Base-by-base conservation (phyloP, 2,329 filamentous ascomycete genomes). In the Colletotrichum tofieldiae region DNA sequence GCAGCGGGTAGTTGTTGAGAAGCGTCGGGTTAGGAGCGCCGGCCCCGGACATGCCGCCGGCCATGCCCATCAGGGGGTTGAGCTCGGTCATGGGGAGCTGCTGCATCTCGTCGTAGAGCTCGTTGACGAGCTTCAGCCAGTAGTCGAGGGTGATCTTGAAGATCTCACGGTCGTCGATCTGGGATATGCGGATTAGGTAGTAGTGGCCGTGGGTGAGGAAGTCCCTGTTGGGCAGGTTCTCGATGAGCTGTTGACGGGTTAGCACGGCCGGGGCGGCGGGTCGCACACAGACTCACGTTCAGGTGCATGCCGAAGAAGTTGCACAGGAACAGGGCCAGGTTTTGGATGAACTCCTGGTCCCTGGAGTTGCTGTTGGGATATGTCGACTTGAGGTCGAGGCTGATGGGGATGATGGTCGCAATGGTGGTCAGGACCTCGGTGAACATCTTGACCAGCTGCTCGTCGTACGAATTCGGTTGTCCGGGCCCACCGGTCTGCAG, bases 131-230 rank as follows among this genome's bases (percentile, higher is more conserved):
- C 84, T 98, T 98, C 47, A 97, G 96, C 96, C 96, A 99, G 86
- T 99, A 99, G 82, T 99, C 97, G 74, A 99, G 87, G 81, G 94
- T 97, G 79, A 99, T 99, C 88, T 99, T 99, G 90, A 99, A 99
- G 75, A 99, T 98, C 82, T 99, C 96, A 66, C 96, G 93, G 80
- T 99, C 97, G 77, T 99, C 96, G 76, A 99, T 99, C 84, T 99
- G 95, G 59, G 95, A 98, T 82, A 99, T 98, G 74, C 96, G 93
- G 79, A 99, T 98, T 18, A 99, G 91, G 83, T 99, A 99, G 84
- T 97, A 98, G 83, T 99, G 96, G 23, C 94, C 96, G 80, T 99
- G 96, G 1, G 94, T 94, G 54, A 99, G 92, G 82, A 94, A 99
- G 79, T 99, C 96, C 76, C 92, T 91, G 84, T 98, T 98, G 35